Base-by-base conservation (phyloP, 2,329 filamentous ascomycete genomes). In the Botryotinia calthae region DNA sequence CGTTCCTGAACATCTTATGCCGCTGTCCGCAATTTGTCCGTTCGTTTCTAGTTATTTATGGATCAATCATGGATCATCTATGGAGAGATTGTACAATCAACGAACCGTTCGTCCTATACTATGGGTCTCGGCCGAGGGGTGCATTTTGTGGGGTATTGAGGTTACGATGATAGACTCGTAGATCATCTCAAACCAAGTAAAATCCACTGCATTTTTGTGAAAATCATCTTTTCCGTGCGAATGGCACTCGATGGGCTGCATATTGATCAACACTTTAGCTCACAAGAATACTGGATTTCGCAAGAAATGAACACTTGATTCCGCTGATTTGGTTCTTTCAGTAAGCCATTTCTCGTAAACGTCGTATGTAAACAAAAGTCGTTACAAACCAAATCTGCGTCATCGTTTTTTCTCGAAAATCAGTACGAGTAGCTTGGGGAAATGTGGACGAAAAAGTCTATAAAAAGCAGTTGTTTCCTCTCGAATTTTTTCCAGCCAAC, bases 1-100 rank as follows among this genome's bases (percentile, higher is more conserved):
- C 74, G 56, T 40, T 76, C 48, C 69, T 64, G 69, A 48, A 64
- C 58, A 71, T 71, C 58, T 28, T 54, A 12, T 44, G 40, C 51
- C 34, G 34, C 44, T 56, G 56, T 48, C 44, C 58, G 34, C 44
- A 46, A 51, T 64, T 64, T 63, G 31, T 25, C 18, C 20, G 25
- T 71, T 70, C 7, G 12, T 34, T 22, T n/a, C 22, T 40, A 31
- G 28, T 31, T 54, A 71, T 71, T 71, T 64, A 64, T 70, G 44
- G 56, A 51, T 51, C 31, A 37, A 28, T 37, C 34, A 51, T 63
- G n/a, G 42, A 63, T 54, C 6, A 4, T 48, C 37, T 40, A 16
- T 25, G 10, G 9, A 56, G 31, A 31, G 22, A 12, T 46, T 31
- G 28, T 46, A n/a, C 8, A 59, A 34, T 54, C 28, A 34, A 56